Base-by-base conservation (phyloP, 2,329 filamentous ascomycete genomes). In the Diaporthe capsici region DNA sequence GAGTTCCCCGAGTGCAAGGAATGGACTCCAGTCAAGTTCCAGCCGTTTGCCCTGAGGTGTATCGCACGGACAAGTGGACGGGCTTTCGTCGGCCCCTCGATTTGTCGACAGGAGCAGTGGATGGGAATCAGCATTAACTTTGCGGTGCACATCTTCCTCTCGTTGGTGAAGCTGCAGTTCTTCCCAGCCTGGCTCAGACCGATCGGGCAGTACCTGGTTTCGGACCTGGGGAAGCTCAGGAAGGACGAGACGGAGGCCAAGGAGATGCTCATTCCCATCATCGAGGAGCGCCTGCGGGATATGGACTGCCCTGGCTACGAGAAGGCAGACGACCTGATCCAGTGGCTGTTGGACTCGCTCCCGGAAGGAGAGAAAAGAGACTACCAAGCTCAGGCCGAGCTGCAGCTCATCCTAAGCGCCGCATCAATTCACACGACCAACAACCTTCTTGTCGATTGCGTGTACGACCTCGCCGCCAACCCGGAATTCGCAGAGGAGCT, bases 21-120 rank as follows among this genome's bases (percentile, higher is more conserved):
- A 76, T 91, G 90, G 90, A 90, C 87, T 1, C 80, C 88, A 0
- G 86, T 90, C 70, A 87, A 86, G 78, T 85, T 90, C 78, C 88
- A 90, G 51, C 86, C 87, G 0, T 87, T 90, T 74, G 83, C 89
- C 58, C 83, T 91, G 2, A 84, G 88, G 31, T 84, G 87, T 5
- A 83, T 92, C 15, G 87, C 90, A 9, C 87, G 89, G 2, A 79
- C 92, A 31, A 90, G 88, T 37, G 88, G 90, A 1, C 84, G 87
- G 28, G 85, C 88, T 6, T 91, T 91, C 77, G 86, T 91, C 9
- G 90, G 90, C 1, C 79, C 85, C 3, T 81, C 84, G 20, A 83
- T 91, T 73, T 89, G 86, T 78, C 88, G 89, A 25, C 83, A 87
- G 55, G 86, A 90, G 77, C 84, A 86, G 75, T 91, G 90, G 90